These are phyloP conservation scores for Cadophora luteo-olivacea DNA, from an alignment of 2,329 filamentous ascomycete genomes.

Conservation along the genomic window DNA sequence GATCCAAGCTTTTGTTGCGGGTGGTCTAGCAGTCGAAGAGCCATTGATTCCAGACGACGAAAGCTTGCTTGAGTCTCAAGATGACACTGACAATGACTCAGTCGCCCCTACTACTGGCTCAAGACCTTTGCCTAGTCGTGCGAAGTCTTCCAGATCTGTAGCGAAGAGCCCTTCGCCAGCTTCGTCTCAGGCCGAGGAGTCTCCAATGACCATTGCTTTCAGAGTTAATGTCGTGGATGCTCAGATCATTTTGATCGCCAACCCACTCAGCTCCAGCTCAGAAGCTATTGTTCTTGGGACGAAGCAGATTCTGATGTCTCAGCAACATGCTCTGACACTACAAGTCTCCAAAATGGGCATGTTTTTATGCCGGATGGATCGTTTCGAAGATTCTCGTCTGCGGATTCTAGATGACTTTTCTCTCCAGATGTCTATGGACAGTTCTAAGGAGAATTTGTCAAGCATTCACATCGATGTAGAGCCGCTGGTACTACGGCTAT, in stretches of 20 bases:
- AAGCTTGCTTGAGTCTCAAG: conserved; percentile 61
- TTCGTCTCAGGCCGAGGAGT: conserved; percentile 41
- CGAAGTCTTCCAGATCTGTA: conserved; percentile 32
- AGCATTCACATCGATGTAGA: conserved; percentile 89
- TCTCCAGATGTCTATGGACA: conserved; percentile 86
- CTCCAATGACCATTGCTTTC: conserved; percentile 80
- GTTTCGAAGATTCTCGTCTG: conserved; percentile 87
- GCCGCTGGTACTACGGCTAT: conserved; percentile 87
- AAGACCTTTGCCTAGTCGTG: conserved; percentile 25
- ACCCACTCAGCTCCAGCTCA: conserved; percentile 86
- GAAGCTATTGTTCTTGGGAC: conserved; percentile 96
- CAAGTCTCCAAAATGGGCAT: conserved; percentile 95
- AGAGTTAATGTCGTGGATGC: conserved; percentile 94
- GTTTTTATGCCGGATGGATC: conserved; percentile 99
- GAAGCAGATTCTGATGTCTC: conserved; percentile 89
- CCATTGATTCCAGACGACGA: conserved; percentile 55
- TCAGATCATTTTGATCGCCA: conserved; percentile 95
- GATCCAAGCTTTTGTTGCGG: conserved; percentile 80
- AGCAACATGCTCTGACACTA: conserved; percentile 92
- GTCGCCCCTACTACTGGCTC: conserved; percentile 41
- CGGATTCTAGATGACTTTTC: conserved; percentile 98
- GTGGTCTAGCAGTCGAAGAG: conserved; percentile 72
- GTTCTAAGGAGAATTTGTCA: conserved; percentile 65
- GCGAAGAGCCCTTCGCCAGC: conserved; percentile 37
- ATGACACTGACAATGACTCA: conserved; percentile 66